Evolutionary conservation across 1,284 basidiomycete species (phyloP).

Genomic region (Paramarasmius palmivorus): DNA sequence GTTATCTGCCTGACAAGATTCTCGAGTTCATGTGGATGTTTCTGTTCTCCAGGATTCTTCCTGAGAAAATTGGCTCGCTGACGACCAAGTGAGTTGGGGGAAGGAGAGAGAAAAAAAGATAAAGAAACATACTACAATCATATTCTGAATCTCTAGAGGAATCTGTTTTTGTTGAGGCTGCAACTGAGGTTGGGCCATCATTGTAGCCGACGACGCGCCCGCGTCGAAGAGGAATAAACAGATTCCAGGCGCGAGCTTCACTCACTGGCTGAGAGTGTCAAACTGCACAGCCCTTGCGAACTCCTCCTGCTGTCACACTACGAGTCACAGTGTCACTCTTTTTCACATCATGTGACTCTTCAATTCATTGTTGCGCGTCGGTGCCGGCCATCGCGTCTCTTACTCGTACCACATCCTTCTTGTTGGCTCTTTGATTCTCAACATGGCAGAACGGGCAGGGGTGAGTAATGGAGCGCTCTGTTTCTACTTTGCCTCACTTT

Average conservation of each 20-base stretch:
- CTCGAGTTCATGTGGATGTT: slow-evolving; percentile 43
- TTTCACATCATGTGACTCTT: no score
- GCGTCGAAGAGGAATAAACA: slow-evolving; percentile 2
- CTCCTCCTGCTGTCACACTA: no score
- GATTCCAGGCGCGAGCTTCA: slow-evolving; percentile 1
- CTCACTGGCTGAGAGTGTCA: no score
- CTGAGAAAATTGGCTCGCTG: slow-evolving; percentile 48
- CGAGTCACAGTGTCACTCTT: no score
- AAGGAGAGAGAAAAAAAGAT: neutral
- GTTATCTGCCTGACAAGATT: slow-evolving; percentile 44
- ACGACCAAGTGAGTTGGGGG: slow-evolving; percentile 1
- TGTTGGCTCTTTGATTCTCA: no score
- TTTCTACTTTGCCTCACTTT: no score
- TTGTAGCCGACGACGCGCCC: slow-evolving; percentile 7
- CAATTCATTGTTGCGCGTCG: no score
- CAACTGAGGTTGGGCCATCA: slow-evolving; percentile 1
- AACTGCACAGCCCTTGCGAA: no score
- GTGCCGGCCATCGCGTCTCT: no score
- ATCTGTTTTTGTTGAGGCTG: slow-evolving; percentile 3
- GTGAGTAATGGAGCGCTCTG: no score
- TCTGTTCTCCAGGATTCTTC: slow-evolving; percentile 49
- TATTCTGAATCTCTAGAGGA: slow-evolving; percentile 13
- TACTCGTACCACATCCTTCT: no score
- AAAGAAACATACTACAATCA: slow-evolving; percentile 13
- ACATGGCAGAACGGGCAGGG: no score